Base-by-base conservation (phyloP, 805 yeast genomes). In the Lipomyces oligophaga region DNA sequence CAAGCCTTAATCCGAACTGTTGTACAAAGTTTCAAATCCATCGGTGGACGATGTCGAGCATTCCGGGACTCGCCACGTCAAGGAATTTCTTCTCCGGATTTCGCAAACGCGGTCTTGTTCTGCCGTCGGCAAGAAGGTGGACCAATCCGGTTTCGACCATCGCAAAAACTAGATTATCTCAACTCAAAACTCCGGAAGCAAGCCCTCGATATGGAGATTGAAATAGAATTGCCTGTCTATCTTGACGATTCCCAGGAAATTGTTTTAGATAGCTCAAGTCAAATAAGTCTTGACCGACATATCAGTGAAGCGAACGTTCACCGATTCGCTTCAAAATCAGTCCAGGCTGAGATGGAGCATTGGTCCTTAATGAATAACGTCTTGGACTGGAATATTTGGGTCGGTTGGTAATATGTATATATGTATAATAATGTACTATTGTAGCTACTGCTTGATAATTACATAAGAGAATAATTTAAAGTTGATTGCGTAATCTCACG, bases 31-130 rank as follows among this genome's bases (percentile, higher is more conserved):
- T 51, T 51, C 31, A 18, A 38, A 6, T 27, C 38, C 34, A 15
- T 19, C 24, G 41, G 42, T 3, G 55, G 49, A 19, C 37, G 38
- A 5, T 43, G 49, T 20, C 42, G 53, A 7, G 48, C 48, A 8
- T 44, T 49, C 32, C 28, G 46, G 10, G 52, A 43, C 22, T 6
- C 10, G 26, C 34, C 34, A 13, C 5, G 16, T 7, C 8, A 21
- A 5, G 10, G 4, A 19, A 4, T 5, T 16, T 34, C 32, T 22
- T 20, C n/a, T 10, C 25, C 28, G 8, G 45, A 36, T 16, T 36
- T 46, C 18, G 26, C 50, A 4, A 47, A 50, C 39, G 44, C 27
- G 19, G 55, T 51, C 16, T 37, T 50, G 16, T 53, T 53, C 28
- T 53, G 55, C 38, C 49, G 53, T 11, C 16, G 21, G 7, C 39